Base-by-base conservation (phyloP, 805 yeast genomes). In the Wickerhamiella shivajii region DNA sequence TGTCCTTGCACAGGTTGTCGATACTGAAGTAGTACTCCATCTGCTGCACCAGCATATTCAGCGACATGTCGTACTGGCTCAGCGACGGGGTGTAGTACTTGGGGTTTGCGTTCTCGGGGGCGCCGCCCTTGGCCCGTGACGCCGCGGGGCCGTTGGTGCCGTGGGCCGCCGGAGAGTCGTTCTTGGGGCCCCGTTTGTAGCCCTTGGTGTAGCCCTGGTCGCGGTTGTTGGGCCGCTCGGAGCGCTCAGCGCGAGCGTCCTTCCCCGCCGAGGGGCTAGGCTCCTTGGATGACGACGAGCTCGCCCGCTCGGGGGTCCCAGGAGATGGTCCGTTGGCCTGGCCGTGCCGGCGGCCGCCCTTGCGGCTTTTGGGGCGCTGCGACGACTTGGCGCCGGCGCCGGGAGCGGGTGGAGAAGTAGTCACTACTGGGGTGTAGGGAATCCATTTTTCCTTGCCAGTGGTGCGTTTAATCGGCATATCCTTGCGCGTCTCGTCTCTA, bases 1-100 rank as follows among this genome's bases (percentile, higher is more conserved):
- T 61, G 59, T 90, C 98, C 58, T 83, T 79, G 46, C 77, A 63
- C 57, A 90, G 65, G 57, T 90, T 90, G 47, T 83, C 93, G 32
- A 74, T 64, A 19, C 92, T 76, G 60, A 90, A 79, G 57, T 90
- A 90, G 63, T 90, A 90, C 52, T 81, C 90, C 33, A 87, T 62
- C 63, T 85, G 97, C 55, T 53, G 55, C 6, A 67, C 51, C 20
- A 65, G 55, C 23, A 50, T 32, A 22, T 43, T 39, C 32, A 55
- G 34, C 19, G 41, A 27, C 35, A 34, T 34, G n/a, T 34, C 39
- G 34, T 28, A 34, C 12, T 40, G 37, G 37, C 16, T 26, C 22
- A n/a, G 40, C 21, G 27, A 29, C 12, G 30, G 31, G 28, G 31
- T 30, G 34, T 11, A 18, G 17, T n/a, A n/a, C n/a, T n/a, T n/a